These are phyloP conservation scores for Curvularia hawaiiensis DNA, from an alignment of 2,329 filamentous ascomycete genomes.

Conservation along the genomic window DNA sequence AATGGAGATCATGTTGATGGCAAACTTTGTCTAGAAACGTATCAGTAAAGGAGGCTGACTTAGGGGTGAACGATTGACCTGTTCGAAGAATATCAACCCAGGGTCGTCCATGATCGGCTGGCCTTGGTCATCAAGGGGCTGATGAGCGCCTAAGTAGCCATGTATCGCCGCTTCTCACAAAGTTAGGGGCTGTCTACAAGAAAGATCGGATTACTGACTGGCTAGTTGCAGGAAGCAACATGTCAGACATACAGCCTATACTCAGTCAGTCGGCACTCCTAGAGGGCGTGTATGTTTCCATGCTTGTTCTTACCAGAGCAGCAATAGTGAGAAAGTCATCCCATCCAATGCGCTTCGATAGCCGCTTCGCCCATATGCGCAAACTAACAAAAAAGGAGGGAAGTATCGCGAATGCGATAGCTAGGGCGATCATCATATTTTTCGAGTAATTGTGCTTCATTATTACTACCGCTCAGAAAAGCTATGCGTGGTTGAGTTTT, in stretches of 20 bases:
- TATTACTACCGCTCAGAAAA: not conserved
- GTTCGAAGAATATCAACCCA: constrained; percentile 30
- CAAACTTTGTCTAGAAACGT: constrained; percentile 32
- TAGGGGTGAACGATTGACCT: constrained; percentile 10
- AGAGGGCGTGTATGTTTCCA: not conserved
- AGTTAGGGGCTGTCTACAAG: not conserved
- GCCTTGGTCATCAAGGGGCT: constrained; percentile 24
- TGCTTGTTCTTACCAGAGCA: constrained; percentile 26
- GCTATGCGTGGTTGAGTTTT: not conserved
- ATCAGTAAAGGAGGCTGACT: not conserved
- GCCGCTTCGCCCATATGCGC: constrained; percentile 30
- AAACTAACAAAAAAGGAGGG: constrained; percentile 25
- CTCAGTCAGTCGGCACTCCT: constrained; percentile 5
- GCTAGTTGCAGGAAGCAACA: constrained; percentile 28
- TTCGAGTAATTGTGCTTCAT: constrained; percentile 34
- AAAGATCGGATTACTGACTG: constrained; percentile 14
- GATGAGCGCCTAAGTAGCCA: constrained; percentile 30
- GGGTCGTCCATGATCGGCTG: constrained; percentile 31
- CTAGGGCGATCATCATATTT: constrained; percentile 26
- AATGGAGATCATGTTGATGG: constrained; percentile 34
- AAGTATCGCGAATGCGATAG: constrained; percentile 26
- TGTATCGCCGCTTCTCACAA: constrained; percentile 22
- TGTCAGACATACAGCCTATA: constrained; percentile 24
- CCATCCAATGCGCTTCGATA: constrained; percentile 25
- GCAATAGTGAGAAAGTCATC: constrained; percentile 30